phyloP scores from a whole-genome alignment of 2,329 filamentous ascomycete genomes.

The Hypoxylon sp. region DNA sequence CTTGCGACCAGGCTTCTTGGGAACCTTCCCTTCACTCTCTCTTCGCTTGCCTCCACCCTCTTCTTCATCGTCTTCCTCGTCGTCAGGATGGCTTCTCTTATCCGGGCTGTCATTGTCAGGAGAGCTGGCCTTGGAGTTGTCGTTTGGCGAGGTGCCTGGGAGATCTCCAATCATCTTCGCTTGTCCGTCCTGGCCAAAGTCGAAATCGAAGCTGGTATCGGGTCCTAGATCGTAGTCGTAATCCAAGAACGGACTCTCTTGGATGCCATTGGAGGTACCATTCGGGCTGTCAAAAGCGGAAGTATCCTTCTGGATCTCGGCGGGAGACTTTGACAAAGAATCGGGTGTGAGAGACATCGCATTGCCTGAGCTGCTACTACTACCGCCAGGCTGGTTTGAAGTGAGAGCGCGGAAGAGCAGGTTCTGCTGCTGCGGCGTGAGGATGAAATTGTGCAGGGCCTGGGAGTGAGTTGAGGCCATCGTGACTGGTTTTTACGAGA shows the following conservation, averaged over 20 bases:
- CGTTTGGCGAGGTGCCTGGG: slow-evolving; percentile 62
- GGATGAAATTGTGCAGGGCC: slow-evolving; percentile 69
- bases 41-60: slow-evolving; percentile 73
- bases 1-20: slow-evolving; percentile 97
- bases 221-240: slow-evolving; percentile 82
- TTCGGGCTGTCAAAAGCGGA: slow-evolving; percentile 58
- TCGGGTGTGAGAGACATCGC: slow-evolving; percentile 60
- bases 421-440: slow-evolving; percentile 82
- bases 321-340: slow-evolving; percentile 64
- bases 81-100: slow-evolving; percentile 79
- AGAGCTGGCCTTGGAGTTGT: slow-evolving; percentile 67
- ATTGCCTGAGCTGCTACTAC: slow-evolving; percentile 54
- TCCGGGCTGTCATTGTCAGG: slow-evolving; percentile 71
- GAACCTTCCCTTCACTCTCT: slow-evolving; percentile 84
- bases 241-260: slow-evolving; percentile 86
- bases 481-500: slow-evolving; percentile 39
- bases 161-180: slow-evolving; percentile 82
- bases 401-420: slow-evolving; percentile 81
- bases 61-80: slow-evolving; percentile 73
- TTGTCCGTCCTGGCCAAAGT: slow-evolving; percentile 66
- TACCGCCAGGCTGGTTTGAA: slow-evolving; percentile 68
- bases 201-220: slow-evolving; percentile 82
- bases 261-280: slow-evolving; percentile 58
- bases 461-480: slow-evolving; percentile 66
- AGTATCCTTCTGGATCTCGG: slow-evolving; percentile 55